Evolutionary conservation across 163 green algal species (phyloP), one percentile per base, ranked within the genome.

Genomic region (Chlorella variabilis): DNA sequence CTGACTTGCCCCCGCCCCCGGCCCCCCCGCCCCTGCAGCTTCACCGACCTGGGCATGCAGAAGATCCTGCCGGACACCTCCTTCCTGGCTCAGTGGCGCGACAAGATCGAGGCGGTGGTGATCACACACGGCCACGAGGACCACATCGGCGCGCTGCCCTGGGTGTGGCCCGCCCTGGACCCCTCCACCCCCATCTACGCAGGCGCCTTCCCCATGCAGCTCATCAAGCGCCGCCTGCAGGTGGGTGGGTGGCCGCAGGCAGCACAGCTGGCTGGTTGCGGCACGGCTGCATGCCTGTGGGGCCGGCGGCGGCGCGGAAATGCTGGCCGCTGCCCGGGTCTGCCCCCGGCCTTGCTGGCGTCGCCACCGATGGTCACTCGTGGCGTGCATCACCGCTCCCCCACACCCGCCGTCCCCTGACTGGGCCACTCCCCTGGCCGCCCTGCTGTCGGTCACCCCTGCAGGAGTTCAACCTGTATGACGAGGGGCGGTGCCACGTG

Each of bases 61-160:
- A 98, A 98, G 80, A 98, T 99, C 73, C 90, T 99, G 42, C 97
- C 97, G 6, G 97, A 99, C 89, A 98, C 94, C 25, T 93, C 86
- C 25, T 99, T 99, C 89, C 88, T 99, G 74, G 82, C 91, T 27
- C 88, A 96, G 78, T 99, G 97, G 97, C 87, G 85, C 48, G 94
- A 99, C 91, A 95, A 95, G 80, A 99, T 99, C 42, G 97, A 99
- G 87, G 97, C 96, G 45, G 87, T 99, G 17, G 89, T 99, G 48
- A 98, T 99, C 87, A 99, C 97, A 23, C 97, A 99, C 86, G 97
- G 96, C 9, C 97, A 99, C 86, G 97, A 99, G 84, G 97, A 99
- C 88, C 97, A 99, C 88, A 99, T 99, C 73, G 96, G 97, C 5
- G 97, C 97, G 6, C 83, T 99, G 83, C 97, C 97, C 9, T 99